Conservation (phyloP, 75 land plant genomes). For the Picea sitchensis region DNA sequence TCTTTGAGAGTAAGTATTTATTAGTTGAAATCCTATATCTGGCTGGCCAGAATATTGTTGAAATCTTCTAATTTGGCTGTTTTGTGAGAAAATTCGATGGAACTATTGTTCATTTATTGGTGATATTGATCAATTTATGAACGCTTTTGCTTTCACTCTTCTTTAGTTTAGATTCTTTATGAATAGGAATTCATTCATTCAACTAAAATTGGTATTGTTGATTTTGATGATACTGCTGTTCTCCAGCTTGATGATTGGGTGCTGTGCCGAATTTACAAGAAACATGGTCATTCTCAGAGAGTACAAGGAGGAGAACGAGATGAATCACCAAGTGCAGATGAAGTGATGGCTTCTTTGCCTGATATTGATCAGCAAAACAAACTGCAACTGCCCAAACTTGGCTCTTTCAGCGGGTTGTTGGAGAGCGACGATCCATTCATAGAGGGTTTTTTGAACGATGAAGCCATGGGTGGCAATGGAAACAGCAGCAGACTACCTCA, state of each 20-base stretch:
- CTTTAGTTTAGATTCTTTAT: not conserved
- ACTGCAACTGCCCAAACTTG: conserved; percentile 20
- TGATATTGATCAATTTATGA: too few species aligned
- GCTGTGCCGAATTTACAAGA: conserved; percentile 54
- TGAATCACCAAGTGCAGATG: conserved; percentile 12
- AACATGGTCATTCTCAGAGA: conserved; percentile 6
- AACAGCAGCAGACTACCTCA: conserved; percentile 2
- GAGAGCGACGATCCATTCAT: conserved; percentile 24
- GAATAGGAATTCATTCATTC: not conserved
- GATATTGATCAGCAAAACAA: conserved; percentile 19
- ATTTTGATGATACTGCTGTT: conserved; percentile 1
- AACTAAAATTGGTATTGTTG: not conserved
- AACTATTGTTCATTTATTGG: too few species aligned
- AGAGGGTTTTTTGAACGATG: conserved; percentile 24
- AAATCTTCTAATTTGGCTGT: not conserved
- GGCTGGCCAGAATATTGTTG: not conserved
- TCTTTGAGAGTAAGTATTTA: conserved; percentile 22
- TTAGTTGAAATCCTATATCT: not conserved
- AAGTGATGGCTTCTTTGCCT: conserved; percentile 25
- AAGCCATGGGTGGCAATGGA: conserved; percentile 6
- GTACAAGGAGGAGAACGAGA: not conserved
- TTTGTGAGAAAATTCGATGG: too few species aligned
- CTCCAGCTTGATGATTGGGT: conserved; percentile 55
- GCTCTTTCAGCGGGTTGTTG: conserved; percentile 20
- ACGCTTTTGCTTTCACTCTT: not conserved